Conservation (phyloP, 352 stramenopile genomes). For the Pythium graminicola region DNA sequence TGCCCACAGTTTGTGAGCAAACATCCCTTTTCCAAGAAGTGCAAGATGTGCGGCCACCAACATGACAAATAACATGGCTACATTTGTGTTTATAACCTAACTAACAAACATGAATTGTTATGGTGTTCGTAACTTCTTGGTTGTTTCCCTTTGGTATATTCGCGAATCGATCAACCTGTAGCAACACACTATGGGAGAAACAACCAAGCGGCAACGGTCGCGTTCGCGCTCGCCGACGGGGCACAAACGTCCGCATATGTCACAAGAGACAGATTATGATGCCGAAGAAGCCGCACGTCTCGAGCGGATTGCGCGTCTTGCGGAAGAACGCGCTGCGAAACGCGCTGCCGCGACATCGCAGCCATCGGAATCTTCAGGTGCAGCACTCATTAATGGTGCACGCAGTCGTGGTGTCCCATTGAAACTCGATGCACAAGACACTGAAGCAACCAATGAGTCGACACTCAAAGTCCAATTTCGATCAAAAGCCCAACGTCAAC, state of each 20-base stretch:
- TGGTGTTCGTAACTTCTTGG: constrained; percentile 3
- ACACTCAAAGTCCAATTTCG: constrained; percentile 56
- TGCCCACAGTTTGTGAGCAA: constrained; percentile 57
- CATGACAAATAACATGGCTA: constrained; percentile 34
- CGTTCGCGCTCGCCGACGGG: constrained; percentile 29
- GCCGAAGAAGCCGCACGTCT: constrained; percentile 62
- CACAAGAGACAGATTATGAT: constrained; percentile 25
- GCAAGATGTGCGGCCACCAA: constrained; percentile 58
- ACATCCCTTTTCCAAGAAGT: constrained; percentile 63
- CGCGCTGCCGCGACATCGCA: constrained; percentile 26
- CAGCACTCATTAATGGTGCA: constrained; percentile 23
- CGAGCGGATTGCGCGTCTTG: constrained; percentile 54
- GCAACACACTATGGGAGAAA: constrained; percentile 6
- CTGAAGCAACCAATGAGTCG: not conserved
- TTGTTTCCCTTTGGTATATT: too few species aligned
- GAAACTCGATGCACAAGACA: constrained; percentile 24
- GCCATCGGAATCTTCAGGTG: constrained; percentile 4
- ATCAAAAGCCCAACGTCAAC: constrained; percentile 73
- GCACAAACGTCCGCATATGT: constrained; percentile 8
- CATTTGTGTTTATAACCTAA: not conserved
- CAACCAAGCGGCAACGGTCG: constrained; percentile 41
- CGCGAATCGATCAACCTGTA: too few species aligned
- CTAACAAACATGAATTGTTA: not conserved
- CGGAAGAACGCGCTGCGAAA: constrained; percentile 57
- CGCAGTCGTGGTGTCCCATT: constrained; percentile 22